Conservation (phyloP, 2,329 filamentous ascomycete genomes). For the Grosmannia penicillata region DNA sequence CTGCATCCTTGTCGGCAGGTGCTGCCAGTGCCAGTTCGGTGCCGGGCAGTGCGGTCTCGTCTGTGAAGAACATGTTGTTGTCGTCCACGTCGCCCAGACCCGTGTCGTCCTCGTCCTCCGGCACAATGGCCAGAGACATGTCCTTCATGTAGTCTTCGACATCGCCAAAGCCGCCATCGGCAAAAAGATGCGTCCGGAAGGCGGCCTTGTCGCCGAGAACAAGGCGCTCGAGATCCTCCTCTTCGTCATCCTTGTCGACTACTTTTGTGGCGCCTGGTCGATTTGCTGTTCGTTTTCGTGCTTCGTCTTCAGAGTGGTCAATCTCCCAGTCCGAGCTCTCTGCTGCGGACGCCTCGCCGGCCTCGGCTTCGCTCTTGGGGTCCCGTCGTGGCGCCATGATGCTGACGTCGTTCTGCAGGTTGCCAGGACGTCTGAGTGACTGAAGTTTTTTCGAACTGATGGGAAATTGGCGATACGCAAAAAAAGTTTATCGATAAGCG, state of each 20-base stretch:
- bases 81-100: constrained; percentile 43
- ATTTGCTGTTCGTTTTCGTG: background rate
- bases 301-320: background rate
- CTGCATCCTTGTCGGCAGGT: constrained; percentile 19
- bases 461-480: no score
- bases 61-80: constrained; percentile 73
- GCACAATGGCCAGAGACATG: constrained; percentile 13
- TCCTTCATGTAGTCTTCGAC: constrained; percentile 21
- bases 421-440: background rate
- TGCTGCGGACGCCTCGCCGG: constrained; percentile 5
- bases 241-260: constrained; percentile 62
- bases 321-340: constrained; percentile 1
- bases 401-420: background rate
- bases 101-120: constrained; percentile 10
- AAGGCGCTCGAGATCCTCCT: constrained; percentile 73
- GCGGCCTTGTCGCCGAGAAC: constrained; percentile 79
- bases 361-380: background rate
- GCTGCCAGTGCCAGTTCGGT: constrained; percentile 12
- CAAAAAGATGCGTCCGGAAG: constrained; percentile 61
- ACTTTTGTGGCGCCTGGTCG: constrained; percentile 8
- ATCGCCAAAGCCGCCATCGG: constrained; percentile 26
- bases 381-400: constrained; percentile 1
- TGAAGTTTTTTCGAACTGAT: constrained; percentile 1
- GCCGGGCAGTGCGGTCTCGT: constrained; percentile 25
- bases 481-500: no score